Conservation (phyloP, 2,329 filamentous ascomycete genomes). For the Talaromyces amestolkiae region DNA sequence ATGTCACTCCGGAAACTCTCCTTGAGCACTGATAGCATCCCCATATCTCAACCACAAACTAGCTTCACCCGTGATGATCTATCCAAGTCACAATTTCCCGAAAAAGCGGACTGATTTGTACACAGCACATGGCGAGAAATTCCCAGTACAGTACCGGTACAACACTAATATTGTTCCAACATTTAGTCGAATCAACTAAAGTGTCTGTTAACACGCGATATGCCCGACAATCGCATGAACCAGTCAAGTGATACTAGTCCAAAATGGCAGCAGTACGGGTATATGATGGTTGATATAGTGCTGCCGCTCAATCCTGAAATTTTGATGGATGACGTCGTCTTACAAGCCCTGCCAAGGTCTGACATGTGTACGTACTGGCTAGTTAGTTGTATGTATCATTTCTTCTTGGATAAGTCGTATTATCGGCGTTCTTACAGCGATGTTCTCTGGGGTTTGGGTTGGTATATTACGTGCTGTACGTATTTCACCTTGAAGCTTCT, state of each 20-base stretch:
- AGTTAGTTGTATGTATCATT: not conserved
- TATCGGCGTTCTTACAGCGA: not conserved
- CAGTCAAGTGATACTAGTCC: not conserved
- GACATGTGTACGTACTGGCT: not conserved
- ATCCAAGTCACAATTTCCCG: not conserved
- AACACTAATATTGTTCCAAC: not conserved
- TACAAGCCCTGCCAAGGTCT: not conserved
- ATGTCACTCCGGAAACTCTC: not conserved
- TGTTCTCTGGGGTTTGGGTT: not conserved
- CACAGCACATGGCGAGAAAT: not conserved
- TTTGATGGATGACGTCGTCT: not conserved
- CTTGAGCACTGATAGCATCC: slow-evolving; percentile 1
- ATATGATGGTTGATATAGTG: not conserved
- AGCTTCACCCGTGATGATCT: not conserved
- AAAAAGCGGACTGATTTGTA: not conserved
- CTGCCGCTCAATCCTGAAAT: not conserved
- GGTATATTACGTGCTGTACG: not conserved
- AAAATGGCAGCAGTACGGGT: not conserved
- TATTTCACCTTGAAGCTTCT: not conserved
- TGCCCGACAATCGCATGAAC: not conserved
- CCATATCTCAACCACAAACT: not conserved
- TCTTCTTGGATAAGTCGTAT: not conserved
- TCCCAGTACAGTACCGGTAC: not conserved
- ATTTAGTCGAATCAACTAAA: not conserved
- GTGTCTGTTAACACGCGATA: not conserved